A percentile compares a stretch with the other conserved stretches of the same genome.
phyloP scores from a whole-genome alignment of 768 basidiomycete species.

The Suillus decipiens region DNA sequence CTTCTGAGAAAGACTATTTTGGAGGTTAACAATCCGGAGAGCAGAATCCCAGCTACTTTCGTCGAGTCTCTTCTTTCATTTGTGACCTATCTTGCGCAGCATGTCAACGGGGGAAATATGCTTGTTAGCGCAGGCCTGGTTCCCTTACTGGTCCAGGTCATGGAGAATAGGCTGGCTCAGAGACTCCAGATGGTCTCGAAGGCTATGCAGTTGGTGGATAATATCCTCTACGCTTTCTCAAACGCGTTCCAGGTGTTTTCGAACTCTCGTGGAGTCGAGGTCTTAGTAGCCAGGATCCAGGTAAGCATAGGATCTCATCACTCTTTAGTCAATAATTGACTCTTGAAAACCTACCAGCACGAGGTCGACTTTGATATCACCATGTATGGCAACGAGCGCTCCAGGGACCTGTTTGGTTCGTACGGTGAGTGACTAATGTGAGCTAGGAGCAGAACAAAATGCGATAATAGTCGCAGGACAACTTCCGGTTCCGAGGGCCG shows the following conservation, averaged over 20 bases:
- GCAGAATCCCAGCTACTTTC: constrained; percentile 68
- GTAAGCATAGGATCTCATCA: constrained; percentile 42
- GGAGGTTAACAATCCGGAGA: constrained; percentile 68
- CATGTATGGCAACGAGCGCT: constrained; percentile 49
- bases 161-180: constrained; percentile 72
- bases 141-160: constrained; percentile 84
- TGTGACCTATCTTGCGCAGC: constrained; percentile 83
- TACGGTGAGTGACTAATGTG: constrained; percentile 44
- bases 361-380: constrained; percentile 69
- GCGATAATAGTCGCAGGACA: constrained; percentile 46
- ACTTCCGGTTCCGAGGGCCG: constrained; percentile 71
- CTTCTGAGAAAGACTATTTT: constrained; percentile 79
- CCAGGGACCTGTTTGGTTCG: constrained; percentile 48
- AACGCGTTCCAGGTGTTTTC: constrained; percentile 89
- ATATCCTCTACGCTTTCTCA: constrained; percentile 85
- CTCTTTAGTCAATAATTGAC: constrained; percentile 15
- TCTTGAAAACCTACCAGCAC: constrained; percentile 41
- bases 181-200: constrained; percentile 81
- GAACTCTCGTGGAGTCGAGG: constrained; percentile 79
- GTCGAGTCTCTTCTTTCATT: constrained; percentile 86
- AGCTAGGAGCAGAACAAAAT: not conserved
- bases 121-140: constrained; percentile 93
- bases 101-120: constrained; percentile 88
- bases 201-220: constrained; percentile 90
- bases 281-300: constrained; percentile 85